Base-by-base conservation (phyloP, 345 rosid genomes). In the Raphanus raphanistrum region DNA sequence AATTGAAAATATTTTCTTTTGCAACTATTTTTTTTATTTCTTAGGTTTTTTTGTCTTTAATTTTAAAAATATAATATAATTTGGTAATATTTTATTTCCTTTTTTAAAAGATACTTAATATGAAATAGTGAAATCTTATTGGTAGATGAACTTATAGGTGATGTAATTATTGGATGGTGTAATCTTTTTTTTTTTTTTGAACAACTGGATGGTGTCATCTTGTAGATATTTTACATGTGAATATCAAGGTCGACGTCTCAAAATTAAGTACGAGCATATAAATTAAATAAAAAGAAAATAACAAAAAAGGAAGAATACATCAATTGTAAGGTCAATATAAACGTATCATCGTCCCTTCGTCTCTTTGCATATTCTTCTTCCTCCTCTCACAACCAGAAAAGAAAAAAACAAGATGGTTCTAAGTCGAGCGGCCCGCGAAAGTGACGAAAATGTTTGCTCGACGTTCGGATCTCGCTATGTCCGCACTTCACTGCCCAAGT, bases 401-500 rank as follows among this genome's bases (percentile, higher is more conserved):
- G 54, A 64, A 1, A 63, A 63, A 26, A 28, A 0, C 54, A 75
- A 68, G 6, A 90, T 86, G 90, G 89, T 83, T 80, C 75, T 90
- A 6, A 43, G 87, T 2, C 28, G 58, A 70, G 79, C 75, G 0
- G 70, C 36, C n/a, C 50, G 84, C 4, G 80, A 78, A 0, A 55
- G 83, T 6, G 77, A 72, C 0, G 87, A 81, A 48, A 70, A 76
- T 21, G 33, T 89, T 61, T 79, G 88, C 84, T 83, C 89, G 4
- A 89, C 90, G 54, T 90, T 89, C 75, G 90, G 90, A 78, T 90
- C 96, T 65, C 90, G 96, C 80, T 90, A 90, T 71, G 92, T 88
- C 38, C 90, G 89, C 2, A 50, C 80, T 27, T 76, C 88, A 8
- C 85, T 90, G 66, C 93, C 96, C 32, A 85, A 85, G 91, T 90